Evolutionary conservation across 1,284 basidiomycete species (phyloP), one percentile per base, ranked within the genome.

Genomic region (Trichosporon coremiiforme): DNA sequence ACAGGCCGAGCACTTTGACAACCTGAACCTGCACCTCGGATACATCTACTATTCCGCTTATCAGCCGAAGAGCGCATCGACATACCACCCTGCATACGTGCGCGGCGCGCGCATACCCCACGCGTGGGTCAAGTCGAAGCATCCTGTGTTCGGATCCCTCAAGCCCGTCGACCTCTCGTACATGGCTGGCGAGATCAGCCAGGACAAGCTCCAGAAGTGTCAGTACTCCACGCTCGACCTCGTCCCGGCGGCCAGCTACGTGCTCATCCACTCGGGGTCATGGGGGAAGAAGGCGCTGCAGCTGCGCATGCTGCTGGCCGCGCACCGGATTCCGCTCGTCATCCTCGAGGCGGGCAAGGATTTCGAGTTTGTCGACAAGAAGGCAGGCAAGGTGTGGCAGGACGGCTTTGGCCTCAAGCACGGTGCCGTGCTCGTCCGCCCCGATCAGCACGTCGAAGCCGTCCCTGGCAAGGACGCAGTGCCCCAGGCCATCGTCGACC

Each of bases 1-100:
- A 20, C 74, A 75, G 66, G 68, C 65, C 6, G 75, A 74, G 63
- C 75, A 77, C 70, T 77, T 75, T 62, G 70, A 75, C 70, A 75
- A 71, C 65, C 53, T 73, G 29, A 74, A 70, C 41, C 72, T 73
- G n/a, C 74, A 77, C 64, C 64, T 77, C 25, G 75, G 75, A 5
- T 77, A 74, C 68, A 71, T 75, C 29, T 77, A 77, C 33, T 74
- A 77, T 63, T 25, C 65, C 4, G 66, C 57, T 2, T 73, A 70
- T 65, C 53, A 60, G 20, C 71, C 72, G 1, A 47, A 50, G 38
- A 65, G 62, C n/a, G 65, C 67, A 6, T 67, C 65, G 33, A 68
- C 67, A 7, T 76, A 70, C 66, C 55, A 60, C 10, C 75, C 75
- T 0, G 65, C 70, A 4, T 76, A 69, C 66, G 64, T 70, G 6